Evolutionary conservation across 164 flowering plant genomes (phyloP).

Genomic region (Macadamia integrifolia): DNA sequence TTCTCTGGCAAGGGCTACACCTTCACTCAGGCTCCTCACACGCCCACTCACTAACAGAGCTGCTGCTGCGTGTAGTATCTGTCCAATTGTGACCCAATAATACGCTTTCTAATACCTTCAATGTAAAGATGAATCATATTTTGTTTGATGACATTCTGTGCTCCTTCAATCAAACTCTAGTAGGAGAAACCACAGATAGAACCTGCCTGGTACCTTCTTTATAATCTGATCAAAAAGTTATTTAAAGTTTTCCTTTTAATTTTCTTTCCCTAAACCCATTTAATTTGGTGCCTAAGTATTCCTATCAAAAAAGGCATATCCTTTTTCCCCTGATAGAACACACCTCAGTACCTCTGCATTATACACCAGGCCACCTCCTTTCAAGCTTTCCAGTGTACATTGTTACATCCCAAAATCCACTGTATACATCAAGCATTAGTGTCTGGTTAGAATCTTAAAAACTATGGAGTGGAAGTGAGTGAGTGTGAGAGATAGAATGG

Average conservation of each 20-base stretch:
- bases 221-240: neutral
- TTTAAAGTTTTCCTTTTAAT: neutral
- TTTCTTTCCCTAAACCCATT: no score
- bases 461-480: neutral
- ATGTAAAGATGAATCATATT: no score
- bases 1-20: conserved; percentile 68
- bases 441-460: no score
- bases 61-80: conserved; percentile 86
- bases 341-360: conserved; percentile 62
- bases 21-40: conserved; percentile 52
- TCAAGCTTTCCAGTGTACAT: conserved; percentile 65
- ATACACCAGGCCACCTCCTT: conserved; percentile 75
- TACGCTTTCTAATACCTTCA: neutral
- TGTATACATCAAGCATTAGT: conserved; percentile 11
- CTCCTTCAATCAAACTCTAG: no score
- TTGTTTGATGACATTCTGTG: no score
- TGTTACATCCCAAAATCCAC: conserved; percentile 95
- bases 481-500: no score
- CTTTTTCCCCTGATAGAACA: conserved; percentile 75
- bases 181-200: no score
- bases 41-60: conserved; percentile 65
- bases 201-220: no score
- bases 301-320: conserved; percentile 19
- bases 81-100: conserved; percentile 2
- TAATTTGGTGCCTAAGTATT: neutral